Conservation (phyloP, 208 protist species). For the Acanthamoeba triangularis region DNA sequence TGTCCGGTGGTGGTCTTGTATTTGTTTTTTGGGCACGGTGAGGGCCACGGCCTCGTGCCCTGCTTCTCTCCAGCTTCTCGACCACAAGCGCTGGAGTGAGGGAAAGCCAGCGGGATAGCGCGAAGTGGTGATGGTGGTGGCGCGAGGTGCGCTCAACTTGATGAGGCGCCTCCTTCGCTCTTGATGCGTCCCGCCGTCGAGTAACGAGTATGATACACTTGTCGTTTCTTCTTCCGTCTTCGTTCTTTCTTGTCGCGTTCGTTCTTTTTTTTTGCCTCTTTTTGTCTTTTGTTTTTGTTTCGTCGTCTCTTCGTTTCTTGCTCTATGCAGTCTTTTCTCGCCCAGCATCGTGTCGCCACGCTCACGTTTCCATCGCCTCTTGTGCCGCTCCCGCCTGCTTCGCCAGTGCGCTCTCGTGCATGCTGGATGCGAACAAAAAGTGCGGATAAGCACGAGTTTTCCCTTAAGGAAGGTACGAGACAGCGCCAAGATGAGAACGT, state of each 20-base stretch:
- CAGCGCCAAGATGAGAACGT: not conserved
- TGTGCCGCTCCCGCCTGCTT: not conserved
- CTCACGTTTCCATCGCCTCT: conserved; percentile 22
- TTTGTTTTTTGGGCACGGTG: no score
- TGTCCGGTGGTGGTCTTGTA: no score
- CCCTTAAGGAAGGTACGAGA: not conserved
- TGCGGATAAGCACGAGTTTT: not conserved
- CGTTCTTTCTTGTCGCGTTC: not conserved
- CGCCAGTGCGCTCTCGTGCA: not conserved
- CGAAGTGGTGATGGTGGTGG: no score
- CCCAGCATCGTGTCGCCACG: not conserved
- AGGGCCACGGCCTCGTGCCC: no score
- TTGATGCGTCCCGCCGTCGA: not conserved
- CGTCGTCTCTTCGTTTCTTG: not conserved
- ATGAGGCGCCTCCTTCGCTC: not conserved
- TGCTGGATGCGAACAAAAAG: not conserved
- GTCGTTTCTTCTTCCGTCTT: not conserved
- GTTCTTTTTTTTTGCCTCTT: not conserved
- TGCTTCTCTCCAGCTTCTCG: no score
- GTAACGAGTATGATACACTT: conserved; percentile 1
- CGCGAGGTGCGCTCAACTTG: not conserved
- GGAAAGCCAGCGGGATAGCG: no score
- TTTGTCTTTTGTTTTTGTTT: not conserved
- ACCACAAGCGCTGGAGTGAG: no score
- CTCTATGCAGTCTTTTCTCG: not conserved